These are phyloP conservation scores for Cyberlindnera xishuangbannaensis DNA, from an alignment of 805 yeast genomes.

Conservation along the genomic window DNA sequence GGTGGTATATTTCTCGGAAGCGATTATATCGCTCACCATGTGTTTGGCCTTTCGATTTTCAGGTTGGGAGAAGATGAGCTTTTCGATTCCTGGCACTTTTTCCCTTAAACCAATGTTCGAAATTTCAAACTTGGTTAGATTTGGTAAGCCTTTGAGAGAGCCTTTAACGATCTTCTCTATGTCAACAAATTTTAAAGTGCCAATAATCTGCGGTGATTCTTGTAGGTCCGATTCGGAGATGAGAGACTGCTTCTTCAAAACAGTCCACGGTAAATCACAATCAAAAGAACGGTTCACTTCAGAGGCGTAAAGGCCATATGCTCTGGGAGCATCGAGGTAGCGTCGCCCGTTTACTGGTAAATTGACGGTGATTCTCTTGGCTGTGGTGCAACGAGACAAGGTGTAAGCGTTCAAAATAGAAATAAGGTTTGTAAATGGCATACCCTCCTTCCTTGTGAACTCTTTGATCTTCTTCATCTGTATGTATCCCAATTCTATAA, in stretches of 20 bases:
- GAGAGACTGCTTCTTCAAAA: not conserved
- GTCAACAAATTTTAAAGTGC: conserved; percentile 6
- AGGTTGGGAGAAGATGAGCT: conserved; percentile 13
- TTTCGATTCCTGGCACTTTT: not conserved
- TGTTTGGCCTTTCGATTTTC: not conserved
- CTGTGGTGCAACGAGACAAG: not conserved
- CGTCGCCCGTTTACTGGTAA: conserved; percentile 10
- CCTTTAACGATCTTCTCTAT: conserved; percentile 2
- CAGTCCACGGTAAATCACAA: conserved; percentile 1
- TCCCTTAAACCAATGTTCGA: conserved; percentile 12
- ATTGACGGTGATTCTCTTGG: not conserved
- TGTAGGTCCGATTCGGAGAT: not conserved
- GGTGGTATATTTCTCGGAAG: not conserved
- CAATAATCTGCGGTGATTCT: conserved; percentile 3
- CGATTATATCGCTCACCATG: conserved; percentile 1
- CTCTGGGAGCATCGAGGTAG: conserved; percentile 1
- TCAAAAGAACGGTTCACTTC: not conserved
- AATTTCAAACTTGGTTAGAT: conserved; percentile 3
- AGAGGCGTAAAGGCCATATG: conserved; percentile 10
- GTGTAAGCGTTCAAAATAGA: conserved; percentile 1
- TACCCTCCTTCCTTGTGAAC: conserved; percentile 3
- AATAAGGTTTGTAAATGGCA: conserved; percentile 8
- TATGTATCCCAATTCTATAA: conserved; percentile 1
- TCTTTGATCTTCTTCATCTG: conserved; percentile 2
- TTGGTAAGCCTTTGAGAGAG: not conserved